Conservation (phyloP, 2,329 filamentous ascomycete genomes). For the Venturia nashicola region DNA sequence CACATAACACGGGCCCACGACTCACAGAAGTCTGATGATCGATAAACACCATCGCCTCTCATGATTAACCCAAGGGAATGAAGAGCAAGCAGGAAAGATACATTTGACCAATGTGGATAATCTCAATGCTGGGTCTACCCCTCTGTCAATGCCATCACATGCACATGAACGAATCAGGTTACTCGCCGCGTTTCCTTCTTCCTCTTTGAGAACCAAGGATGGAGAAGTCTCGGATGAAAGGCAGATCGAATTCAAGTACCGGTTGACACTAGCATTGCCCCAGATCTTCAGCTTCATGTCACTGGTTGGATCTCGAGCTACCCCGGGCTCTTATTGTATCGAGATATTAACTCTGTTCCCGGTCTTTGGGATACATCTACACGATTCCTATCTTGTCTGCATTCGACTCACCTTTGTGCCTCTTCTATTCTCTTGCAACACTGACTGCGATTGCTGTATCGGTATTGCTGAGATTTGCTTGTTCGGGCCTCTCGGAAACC, state of each 20-base stretch:
- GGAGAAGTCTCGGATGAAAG: constrained; percentile 1
- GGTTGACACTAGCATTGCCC: neutral
- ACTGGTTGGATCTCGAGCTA: neutral
- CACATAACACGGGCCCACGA: neutral
- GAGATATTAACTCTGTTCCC: neutral
- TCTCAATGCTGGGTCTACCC: neutral
- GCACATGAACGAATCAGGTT: neutral
- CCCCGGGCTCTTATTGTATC: neutral
- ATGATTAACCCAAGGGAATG: neutral
- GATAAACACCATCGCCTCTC: neutral
- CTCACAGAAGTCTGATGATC: neutral
- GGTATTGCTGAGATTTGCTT: neutral
- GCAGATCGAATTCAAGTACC: neutral
- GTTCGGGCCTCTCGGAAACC: neutral
- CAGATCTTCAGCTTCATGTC: neutral
- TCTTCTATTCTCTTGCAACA: neutral
- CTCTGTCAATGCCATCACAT: neutral
- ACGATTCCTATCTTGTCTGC: neutral
- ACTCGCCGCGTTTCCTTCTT: neutral
- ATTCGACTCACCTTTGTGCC: too few relatives aligned
- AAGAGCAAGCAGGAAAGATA: neutral
- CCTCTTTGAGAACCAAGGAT: neutral
- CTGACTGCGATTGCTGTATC: neutral
- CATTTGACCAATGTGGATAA: too few relatives aligned
- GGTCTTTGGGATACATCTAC: neutral